Conservation (phyloP, 257 asterid species). For the Lithospermum erythrorhizon region DNA sequence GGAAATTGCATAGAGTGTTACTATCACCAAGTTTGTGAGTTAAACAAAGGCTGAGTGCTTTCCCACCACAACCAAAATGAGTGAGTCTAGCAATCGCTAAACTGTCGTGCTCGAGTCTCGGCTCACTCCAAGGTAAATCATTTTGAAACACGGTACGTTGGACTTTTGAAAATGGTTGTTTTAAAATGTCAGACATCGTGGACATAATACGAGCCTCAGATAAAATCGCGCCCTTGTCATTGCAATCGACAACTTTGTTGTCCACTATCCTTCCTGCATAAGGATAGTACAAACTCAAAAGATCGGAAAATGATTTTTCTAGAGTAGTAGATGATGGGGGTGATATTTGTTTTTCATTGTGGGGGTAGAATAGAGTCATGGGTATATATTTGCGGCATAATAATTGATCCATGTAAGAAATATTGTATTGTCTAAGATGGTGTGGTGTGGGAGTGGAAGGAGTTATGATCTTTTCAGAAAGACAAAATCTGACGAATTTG, state of each 20-base stretch:
- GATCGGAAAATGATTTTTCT: conserved; percentile 10
- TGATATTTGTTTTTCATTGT: neutral
- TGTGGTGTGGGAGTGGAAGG: neutral
- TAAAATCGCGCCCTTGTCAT: conserved; percentile 7
- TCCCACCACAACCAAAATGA: conserved; percentile 11
- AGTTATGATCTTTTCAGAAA: neutral
- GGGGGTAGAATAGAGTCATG: neutral
- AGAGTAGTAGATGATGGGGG: neutral
- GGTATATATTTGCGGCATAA: neutral
- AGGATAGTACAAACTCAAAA: conserved; percentile 8
- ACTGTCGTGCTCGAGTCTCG: neutral
- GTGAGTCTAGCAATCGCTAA: conserved; percentile 3
- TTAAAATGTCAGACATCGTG: conserved; percentile 1
- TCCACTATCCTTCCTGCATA: conserved; percentile 8
- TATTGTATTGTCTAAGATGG: neutral
- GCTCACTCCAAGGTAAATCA: conserved; percentile 5
- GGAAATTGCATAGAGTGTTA: neutral
- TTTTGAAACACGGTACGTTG: neutral
- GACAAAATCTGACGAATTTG: too few relatives aligned
- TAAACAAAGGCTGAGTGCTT: neutral
- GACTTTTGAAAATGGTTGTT: neutral
- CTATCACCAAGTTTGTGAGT: conserved; percentile 11
- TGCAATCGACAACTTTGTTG: conserved; percentile 6
- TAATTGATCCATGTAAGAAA: conserved; percentile 1
- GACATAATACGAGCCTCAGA: neutral